Evolutionary conservation across 73 alveolate genomes (phyloP), one percentile per base, ranked within the genome.

Genomic region (Tetrahymena thermophila): DNA sequence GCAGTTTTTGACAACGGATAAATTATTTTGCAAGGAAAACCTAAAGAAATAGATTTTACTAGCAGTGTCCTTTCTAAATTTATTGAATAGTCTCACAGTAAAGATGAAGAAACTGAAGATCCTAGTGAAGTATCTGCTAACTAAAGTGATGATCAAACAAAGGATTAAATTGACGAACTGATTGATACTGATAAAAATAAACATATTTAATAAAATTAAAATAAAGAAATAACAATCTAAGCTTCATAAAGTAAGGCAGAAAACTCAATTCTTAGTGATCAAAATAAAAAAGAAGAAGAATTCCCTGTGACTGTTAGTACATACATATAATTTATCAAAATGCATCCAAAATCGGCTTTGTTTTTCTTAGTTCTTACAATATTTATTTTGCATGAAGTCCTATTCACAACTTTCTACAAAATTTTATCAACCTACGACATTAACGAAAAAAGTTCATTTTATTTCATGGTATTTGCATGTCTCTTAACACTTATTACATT

Each of bases 1-100:
- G 96, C 94, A 13, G 85, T 94, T 8, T 93, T 96, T 34, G 94
- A 85, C 43, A 85, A 96, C n/a, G 98, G 98, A 57, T 35, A 85
- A 38, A 42, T 94, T n/a, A 35, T 94, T 10, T 94, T 96, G 35
- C 43, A 50, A 55, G 98, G 98, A 84, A 93, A 95, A 21, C 94
- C 85, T 93, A 93, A 94, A 43, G 93, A 94, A 40, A 71, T 71
- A 28, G 89, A 71, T 71, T 71, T 71, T 31, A 71, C 89, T 4
- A 13, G 21, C 5, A 71, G 40, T 3, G 40, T 31, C 9, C 37
- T 71, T 2, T n/a, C 89, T 1, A 71, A 10, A 8, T 31, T 28
- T 71, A 71, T 71, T 25, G 89, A 71, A 71, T 71, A 71, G n/a
- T 71, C 89, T 71, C 89, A 71, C 4, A 13, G 19, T 19, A 25